phyloP scores from a whole-genome alignment of 225 moss, liverwort and hornwort species.

The Climacium dendroides region DNA sequence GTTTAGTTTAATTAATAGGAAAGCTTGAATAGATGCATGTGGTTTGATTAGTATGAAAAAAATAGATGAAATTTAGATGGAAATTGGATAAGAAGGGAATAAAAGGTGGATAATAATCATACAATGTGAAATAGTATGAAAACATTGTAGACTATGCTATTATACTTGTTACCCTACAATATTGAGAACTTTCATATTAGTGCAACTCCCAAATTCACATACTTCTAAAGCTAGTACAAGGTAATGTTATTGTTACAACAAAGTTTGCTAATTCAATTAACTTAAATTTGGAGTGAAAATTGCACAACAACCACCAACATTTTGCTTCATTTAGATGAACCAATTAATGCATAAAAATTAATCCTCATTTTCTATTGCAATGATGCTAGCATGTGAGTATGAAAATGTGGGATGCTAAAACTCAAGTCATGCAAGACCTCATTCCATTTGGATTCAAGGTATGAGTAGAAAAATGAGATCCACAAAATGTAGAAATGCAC shows the following conservation, averaged over 20 bases:
- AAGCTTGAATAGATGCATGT: neutral
- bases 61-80: neutral
- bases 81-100: neutral
- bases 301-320: too few relatives aligned
- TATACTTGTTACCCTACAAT: neutral
- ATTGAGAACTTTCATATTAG: neutral
- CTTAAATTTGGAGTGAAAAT: neutral
- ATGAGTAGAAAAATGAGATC: too few relatives aligned
- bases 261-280: neutral
- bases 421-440: too few relatives aligned
- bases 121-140: neutral
- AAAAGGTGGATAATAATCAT: too few relatives aligned
- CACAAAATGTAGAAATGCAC: too few relatives aligned
- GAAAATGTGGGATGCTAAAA: too few relatives aligned
- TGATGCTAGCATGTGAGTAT: too few relatives aligned
- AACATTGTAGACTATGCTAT: neutral
- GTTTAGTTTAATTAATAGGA: neutral
- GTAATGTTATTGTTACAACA: neutral
- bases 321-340: neutral
- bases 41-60: neutral
- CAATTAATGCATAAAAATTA: neutral
- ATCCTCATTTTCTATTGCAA: neutral
- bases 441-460: too few relatives aligned
- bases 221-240: neutral
- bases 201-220: neutral